Percentiles rank a stretch among this genome's conserved stretches.
Conservation (phyloP, 495 filamentous ascomycete species). For the Talaromyces wortmannii region DNA sequence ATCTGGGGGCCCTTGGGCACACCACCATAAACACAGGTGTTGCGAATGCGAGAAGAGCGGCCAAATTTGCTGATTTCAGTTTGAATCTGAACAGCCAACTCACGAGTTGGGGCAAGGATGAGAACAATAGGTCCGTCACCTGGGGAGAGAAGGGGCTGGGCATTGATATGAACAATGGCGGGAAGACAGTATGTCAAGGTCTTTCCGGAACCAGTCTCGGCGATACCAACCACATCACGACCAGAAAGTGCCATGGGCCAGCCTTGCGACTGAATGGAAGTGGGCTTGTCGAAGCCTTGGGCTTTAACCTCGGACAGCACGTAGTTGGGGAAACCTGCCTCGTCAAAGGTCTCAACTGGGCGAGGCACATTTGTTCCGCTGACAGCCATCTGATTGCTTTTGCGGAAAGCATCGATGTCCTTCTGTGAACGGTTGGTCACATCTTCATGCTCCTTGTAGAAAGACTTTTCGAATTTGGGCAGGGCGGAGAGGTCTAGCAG, state of each 20-base stretch:
- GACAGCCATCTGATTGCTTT: slow-evolving; percentile 70
- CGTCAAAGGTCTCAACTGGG: slow-evolving; percentile 93
- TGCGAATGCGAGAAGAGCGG: slow-evolving; percentile 94
- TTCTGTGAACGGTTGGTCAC: slow-evolving; percentile 66
- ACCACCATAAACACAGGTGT: slow-evolving; percentile 98
- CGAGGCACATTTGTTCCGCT: slow-evolving; percentile 75
- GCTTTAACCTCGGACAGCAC: slow-evolving; percentile 98
- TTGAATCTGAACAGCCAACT: slow-evolving; percentile 97
- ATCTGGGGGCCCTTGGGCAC: slow-evolving; percentile 96
- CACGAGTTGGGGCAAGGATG: slow-evolving; percentile 90
- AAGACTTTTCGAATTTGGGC: slow-evolving; percentile 97
- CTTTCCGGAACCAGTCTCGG: slow-evolving; percentile 98
- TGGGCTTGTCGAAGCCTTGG: slow-evolving; percentile 87
- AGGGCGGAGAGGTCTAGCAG: slow-evolving; percentile 62
- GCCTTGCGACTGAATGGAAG: slow-evolving; percentile 94
- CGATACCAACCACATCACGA: slow-evolving; percentile 98
- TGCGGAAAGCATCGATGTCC: slow-evolving; percentile 83
- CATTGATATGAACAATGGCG: slow-evolving; percentile 98
- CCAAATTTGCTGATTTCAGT: slow-evolving; percentile 99
- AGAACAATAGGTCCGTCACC: slow-evolving; percentile 97
- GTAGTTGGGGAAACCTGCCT: slow-evolving; percentile 93
- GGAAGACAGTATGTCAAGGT: slow-evolving; percentile 97
- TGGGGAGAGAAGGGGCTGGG: slow-evolving; percentile 92
- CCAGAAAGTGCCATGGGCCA: slow-evolving; percentile 99
- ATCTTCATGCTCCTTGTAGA: slow-evolving; percentile 89